Percentiles rank a stretch among this genome's conserved stretches.
Conservation (phyloP, 352 stramenopile species). For the Phytophthora lateralis region DNA sequence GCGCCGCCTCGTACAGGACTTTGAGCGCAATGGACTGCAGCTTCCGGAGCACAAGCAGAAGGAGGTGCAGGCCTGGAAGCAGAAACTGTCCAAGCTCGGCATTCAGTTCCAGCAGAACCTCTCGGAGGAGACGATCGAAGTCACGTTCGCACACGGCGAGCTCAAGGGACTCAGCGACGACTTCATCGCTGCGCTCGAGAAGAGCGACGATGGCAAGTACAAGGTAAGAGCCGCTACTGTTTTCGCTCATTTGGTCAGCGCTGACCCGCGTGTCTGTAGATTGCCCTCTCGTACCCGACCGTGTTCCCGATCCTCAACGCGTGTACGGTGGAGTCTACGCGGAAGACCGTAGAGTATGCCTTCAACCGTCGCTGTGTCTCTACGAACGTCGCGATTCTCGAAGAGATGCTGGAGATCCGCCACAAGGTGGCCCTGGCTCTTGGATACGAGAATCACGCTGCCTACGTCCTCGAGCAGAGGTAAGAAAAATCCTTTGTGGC, state of each 20-base stretch:
- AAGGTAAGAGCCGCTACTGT: constrained; percentile 49
- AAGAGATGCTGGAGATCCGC: constrained; percentile 83
- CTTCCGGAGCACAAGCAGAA: constrained; percentile 67
- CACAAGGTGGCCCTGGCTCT: constrained; percentile 76
- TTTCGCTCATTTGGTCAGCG: background rate
- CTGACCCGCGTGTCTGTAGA: constrained; percentile 24
- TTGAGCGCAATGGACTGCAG: constrained; percentile 87
- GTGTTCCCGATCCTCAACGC: constrained; percentile 91
- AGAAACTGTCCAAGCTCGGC: constrained; percentile 85
- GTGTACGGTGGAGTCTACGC: constrained; percentile 84
- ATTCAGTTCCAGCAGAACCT: constrained; percentile 89
- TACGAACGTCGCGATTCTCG: constrained; percentile 81
- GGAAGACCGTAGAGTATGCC: constrained; percentile 76
- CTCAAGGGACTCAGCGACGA: constrained; percentile 82
- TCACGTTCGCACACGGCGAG: constrained; percentile 76
- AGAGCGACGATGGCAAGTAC: constrained; percentile 73
- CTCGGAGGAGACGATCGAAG: constrained; percentile 82
- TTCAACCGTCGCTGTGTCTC: constrained; percentile 88
- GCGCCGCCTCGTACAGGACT: constrained; percentile 74
- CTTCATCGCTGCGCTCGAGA: constrained; percentile 75
- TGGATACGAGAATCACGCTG: constrained; percentile 85
- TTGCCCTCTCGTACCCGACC: constrained; percentile 89
- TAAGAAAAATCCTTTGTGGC: constrained; percentile 25
- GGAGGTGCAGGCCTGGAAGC: constrained; percentile 82
- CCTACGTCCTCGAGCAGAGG: constrained; percentile 85